These are phyloP conservation scores for Adansonia rubrostipa DNA, from an alignment of 441 rosid genomes.

Conservation along the genomic window DNA sequence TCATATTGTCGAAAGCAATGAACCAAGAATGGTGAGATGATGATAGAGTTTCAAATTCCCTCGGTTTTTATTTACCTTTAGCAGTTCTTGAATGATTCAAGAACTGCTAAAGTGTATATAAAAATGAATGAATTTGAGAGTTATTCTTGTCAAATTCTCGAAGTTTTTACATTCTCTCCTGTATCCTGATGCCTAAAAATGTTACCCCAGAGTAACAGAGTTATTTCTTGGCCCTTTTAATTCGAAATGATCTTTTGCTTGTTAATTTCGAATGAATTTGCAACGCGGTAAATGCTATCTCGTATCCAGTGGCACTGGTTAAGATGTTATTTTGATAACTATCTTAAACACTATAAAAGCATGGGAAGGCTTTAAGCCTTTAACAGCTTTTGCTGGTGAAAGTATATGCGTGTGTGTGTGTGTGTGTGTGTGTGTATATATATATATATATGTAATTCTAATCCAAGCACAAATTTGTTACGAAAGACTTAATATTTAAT, in stretches of 20 bases:
- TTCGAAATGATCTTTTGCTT: neutral
- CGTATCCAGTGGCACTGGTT: neutral
- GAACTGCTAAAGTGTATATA: neutral
- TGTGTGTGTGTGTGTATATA: too few relatives aligned
- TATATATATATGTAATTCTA: too few relatives aligned
- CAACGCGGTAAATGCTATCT: neutral
- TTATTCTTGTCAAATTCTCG: constrained; percentile 16
- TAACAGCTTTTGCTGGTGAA: too few relatives aligned
- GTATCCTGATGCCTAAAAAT: too few relatives aligned
- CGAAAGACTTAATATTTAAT: too few relatives aligned
- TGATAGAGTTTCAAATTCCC: neutral
- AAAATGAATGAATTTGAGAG: neutral
- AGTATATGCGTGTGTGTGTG: too few relatives aligned
- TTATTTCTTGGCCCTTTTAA: too few relatives aligned
- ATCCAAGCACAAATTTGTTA: too few relatives aligned
- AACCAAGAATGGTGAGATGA: constrained; percentile 11
- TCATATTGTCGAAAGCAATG: constrained; percentile 21
- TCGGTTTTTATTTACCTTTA: neutral
- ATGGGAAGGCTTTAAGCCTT: too few relatives aligned
- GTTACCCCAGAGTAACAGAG: too few relatives aligned
- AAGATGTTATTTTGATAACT: too few relatives aligned
- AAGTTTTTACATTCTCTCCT: neutral
- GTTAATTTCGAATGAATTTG: neutral
- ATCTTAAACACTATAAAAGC: too few relatives aligned
- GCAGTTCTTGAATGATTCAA: constrained; percentile 28